These are phyloP conservation scores for Smithsoniella earleae DNA, from an alignment of 163 green algal species.

Conservation along the genomic window DNA sequence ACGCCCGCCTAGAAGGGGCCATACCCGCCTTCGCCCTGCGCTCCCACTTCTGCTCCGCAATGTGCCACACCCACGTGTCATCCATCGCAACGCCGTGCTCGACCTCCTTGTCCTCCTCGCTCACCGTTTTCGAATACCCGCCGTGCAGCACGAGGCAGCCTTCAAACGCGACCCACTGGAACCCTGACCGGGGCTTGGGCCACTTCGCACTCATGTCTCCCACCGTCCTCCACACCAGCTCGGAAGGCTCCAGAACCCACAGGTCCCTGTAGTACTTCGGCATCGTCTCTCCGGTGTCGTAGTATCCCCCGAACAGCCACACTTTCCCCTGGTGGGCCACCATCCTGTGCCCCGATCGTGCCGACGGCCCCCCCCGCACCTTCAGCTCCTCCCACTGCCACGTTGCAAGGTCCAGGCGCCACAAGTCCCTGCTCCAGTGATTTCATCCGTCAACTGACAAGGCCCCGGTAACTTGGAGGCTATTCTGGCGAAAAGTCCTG, in stretches of 20 bases:
- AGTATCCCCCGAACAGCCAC: conserved; percentile 93
- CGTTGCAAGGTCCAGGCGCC: conserved; percentile 76
- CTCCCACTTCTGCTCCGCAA: conserved; percentile 64
- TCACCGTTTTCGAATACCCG: conserved; percentile 56
- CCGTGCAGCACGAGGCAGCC: conserved; percentile 61
- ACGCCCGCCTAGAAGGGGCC: conserved; percentile 61
- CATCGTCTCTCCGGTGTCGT: conserved; percentile 63
- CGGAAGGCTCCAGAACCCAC: conserved; percentile 72
- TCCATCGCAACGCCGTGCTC: conserved; percentile 66
- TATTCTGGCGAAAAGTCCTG: no score
- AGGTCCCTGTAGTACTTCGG: conserved; percentile 88
- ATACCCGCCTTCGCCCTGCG: conserved; percentile 77
- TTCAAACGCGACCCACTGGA: conserved; percentile 43
- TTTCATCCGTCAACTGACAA: no score
- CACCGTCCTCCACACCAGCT: conserved; percentile 61
- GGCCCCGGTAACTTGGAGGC: no score
- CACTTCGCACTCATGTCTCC: conserved; percentile 31
- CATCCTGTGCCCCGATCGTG: conserved; percentile 85
- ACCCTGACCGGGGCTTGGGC: conserved; percentile 42
- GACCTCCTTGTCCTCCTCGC: conserved; percentile 66
- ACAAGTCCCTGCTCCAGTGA: conserved; percentile 75
- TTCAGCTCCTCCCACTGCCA: conserved; percentile 85
- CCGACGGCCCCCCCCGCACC: conserved; percentile 63
- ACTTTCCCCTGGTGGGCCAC: conserved; percentile 58
- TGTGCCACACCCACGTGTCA: conserved; percentile 66